Conservation (phyloP, 202 grass and related monocot species). For the Musa balbisiana region DNA sequence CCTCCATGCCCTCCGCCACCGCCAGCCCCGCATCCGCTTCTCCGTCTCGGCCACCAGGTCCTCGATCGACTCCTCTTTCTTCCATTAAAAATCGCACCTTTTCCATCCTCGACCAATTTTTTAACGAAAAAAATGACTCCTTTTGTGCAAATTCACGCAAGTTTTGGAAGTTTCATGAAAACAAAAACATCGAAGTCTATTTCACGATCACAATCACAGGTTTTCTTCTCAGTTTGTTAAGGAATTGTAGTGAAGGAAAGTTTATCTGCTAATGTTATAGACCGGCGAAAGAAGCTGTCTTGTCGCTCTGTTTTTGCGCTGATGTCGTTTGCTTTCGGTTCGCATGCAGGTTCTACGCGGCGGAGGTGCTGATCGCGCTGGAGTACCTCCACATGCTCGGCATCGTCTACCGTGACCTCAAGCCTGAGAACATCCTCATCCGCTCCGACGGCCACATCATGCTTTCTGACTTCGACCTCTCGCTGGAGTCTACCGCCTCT, state of each 20-base stretch:
- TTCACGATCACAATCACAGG: background rate
- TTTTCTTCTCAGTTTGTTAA: background rate
- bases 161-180: background rate
- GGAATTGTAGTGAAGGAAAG: background rate
- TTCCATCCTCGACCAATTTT: background rate
- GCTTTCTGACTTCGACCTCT: conserved; percentile 96
- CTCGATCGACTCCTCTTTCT: background rate
- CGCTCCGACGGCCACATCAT: conserved; percentile 84
- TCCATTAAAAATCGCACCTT: background rate
- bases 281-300: background rate
- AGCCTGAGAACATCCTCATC: conserved; percentile 89
- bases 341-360: conserved; percentile 58
- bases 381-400: conserved; percentile 98
- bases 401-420: conserved; percentile 94
- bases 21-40: conserved; percentile 61
- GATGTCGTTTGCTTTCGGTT: background rate
- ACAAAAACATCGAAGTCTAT: background rate
- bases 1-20: conserved; percentile 75
- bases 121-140: background rate
- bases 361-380: conserved; percentile 67
- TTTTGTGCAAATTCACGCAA: background rate
- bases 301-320: background rate
- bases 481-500: conserved; percentile 71
- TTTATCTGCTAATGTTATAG: background rate
- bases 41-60: conserved; percentile 48